Conservation (phyloP, 768 basidiomycete genomes). For the Nidularia sp. region DNA sequence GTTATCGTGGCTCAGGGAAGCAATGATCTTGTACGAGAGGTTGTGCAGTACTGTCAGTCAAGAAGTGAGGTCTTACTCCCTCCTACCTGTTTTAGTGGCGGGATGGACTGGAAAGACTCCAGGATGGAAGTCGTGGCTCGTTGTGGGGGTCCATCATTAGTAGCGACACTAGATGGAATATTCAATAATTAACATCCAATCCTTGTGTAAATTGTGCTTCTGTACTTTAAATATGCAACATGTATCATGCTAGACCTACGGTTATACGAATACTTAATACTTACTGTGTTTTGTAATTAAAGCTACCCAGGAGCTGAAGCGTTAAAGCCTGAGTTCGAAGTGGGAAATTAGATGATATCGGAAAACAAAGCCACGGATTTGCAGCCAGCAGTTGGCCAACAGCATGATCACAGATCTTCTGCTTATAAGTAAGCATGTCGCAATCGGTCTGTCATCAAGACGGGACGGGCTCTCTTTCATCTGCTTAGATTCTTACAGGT, state of each 20-base stretch:
- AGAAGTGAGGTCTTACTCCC: slow-evolving; percentile 33
- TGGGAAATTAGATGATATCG: no score
- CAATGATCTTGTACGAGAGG: slow-evolving; percentile 40
- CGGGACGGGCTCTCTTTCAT: neutral
- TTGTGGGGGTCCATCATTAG: no score
- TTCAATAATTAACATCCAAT: no score
- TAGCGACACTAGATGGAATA: no score
- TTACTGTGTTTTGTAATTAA: no score
- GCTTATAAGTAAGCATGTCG: neutral
- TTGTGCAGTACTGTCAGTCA: slow-evolving; percentile 56
- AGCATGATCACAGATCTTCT: neutral
- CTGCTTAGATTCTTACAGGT: neutral
- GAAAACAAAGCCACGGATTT: neutral
- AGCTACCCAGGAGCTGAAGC: no score
- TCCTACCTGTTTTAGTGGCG: slow-evolving; percentile 45
- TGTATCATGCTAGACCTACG: no score
- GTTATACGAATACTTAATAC: no score
- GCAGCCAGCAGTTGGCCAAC: neutral
- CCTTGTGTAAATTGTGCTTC: no score
- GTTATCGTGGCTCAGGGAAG: slow-evolving; percentile 49
- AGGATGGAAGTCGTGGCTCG: slow-evolving; percentile 9
- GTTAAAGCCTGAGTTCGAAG: no score
- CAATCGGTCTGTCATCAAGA: neutral
- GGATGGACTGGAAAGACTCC: slow-evolving; percentile 12
- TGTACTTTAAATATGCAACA: no score